Conservation (phyloP, 1,139 yeast species). For the Kluyveromyces sp. region DNA sequence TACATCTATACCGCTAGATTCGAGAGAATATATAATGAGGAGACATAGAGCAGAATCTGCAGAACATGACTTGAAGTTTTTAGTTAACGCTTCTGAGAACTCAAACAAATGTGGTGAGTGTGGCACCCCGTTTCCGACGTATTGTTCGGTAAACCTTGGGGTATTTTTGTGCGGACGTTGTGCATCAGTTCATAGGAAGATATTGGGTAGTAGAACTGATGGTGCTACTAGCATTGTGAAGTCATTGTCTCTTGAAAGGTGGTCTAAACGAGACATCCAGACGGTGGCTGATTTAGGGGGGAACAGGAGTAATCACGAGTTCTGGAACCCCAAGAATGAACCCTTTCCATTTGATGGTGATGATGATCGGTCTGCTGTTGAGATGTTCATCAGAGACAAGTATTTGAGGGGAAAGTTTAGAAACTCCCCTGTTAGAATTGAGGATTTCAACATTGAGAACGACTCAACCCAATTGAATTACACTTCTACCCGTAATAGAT, state of each 20-base stretch:
- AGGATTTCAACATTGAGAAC: conserved; percentile 15
- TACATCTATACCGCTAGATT: too few relatives aligned
- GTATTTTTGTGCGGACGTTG: conserved; percentile 70
- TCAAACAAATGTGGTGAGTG: conserved; percentile 71
- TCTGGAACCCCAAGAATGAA: conserved; percentile 38
- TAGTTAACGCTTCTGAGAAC: conserved; percentile 37
- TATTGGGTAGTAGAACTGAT: conserved; percentile 29
- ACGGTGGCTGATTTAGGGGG: conserved; percentile 27
- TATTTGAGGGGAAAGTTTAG: conserved; percentile 48
- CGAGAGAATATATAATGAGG: conserved; percentile 3
- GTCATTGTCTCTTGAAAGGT: conserved; percentile 63
- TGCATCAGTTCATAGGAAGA: conserved; percentile 45
- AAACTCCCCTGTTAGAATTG: conserved; percentile 29
- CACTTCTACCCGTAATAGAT: neutral
- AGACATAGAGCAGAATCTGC: conserved; percentile 8
- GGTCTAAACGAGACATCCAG: conserved; percentile 38
- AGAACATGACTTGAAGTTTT: conserved; percentile 30
- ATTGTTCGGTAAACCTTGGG: conserved; percentile 37
- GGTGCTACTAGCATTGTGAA: conserved; percentile 31
- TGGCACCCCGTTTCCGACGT: conserved; percentile 50
- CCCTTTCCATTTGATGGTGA: conserved; percentile 62
- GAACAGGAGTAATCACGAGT: conserved; percentile 27
- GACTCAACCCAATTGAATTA: neutral
- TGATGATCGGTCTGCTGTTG: conserved; percentile 35
- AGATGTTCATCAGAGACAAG: conserved; percentile 49